These are phyloP conservation scores for Pseudogymnoascus sp. DNA, from an alignment of 2,329 filamentous ascomycete genomes.

Conservation along the genomic window DNA sequence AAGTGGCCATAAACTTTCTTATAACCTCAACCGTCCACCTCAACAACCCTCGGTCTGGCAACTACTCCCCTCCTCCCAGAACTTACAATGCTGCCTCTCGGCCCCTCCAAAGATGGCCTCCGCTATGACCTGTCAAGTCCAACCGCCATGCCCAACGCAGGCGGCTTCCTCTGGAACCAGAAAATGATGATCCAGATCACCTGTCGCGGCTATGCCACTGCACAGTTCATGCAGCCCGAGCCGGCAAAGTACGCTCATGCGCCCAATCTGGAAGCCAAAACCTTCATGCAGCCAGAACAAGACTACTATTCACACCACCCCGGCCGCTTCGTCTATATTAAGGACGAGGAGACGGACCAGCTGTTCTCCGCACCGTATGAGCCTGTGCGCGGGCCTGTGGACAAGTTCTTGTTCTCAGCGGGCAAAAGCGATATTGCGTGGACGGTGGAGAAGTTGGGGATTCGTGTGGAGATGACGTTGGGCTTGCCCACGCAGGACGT, in stretches of 20 bases:
- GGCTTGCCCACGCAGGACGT: constrained; percentile 47
- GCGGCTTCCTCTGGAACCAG: constrained; percentile 53
- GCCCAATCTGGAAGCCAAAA: constrained; percentile 51
- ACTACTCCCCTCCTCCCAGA: neutral
- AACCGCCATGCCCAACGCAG: constrained; percentile 50
- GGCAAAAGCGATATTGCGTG: constrained; percentile 51
- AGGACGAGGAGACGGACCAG: constrained; percentile 45
- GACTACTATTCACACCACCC: constrained; percentile 54
- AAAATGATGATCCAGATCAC: constrained; percentile 56
- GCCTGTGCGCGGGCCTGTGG: constrained; percentile 42
- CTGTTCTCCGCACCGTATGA: constrained; percentile 52
- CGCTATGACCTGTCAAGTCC: constrained; percentile 50
- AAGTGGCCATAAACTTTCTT: neutral
- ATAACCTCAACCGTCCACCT: constrained; percentile 1
- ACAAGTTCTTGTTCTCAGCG: constrained; percentile 46
- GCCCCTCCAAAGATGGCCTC: constrained; percentile 39
- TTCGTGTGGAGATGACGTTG: constrained; percentile 47
- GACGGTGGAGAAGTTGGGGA: constrained; percentile 44
- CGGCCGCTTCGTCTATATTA: constrained; percentile 53
- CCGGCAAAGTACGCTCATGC: constrained; percentile 54
- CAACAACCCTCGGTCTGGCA: neutral
- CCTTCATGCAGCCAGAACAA: constrained; percentile 56
- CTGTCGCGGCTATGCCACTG: constrained; percentile 51
- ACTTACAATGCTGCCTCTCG: neutral
- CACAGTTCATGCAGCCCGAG: constrained; percentile 56